Evolutionary conservation across 345 rosid species (phyloP), one percentile per base, ranked within the genome.

Genomic region (Luvunga scandens): DNA sequence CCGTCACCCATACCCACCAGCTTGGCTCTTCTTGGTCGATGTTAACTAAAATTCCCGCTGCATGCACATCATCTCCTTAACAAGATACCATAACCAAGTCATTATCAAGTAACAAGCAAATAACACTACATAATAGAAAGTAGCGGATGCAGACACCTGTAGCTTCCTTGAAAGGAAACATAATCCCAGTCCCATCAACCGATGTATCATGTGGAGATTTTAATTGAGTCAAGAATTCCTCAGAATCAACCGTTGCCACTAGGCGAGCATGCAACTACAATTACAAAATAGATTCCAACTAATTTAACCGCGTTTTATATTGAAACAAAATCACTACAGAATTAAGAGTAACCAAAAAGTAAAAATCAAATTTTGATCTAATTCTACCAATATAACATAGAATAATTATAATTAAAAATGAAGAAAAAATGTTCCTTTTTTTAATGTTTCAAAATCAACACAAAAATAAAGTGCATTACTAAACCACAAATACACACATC

Each of bases 1-100:
- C 95, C 3, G 94, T 89, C 55, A 95, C 99, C 90, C 97, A 92
- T 31, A 95, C 96, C 99, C 99, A 95, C 97, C 97, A 89, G 80
- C 99, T 93, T 30, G 98, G 99, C 56, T 93, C 92, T 75, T 92
- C 89, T 19, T 88, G 81, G 80, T 86, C 90, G 25, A 89, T 84
- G 38, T 91, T 92, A 45, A 95, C 82, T 53, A 92, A 85, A 79
- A 93, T 85, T 79, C 90, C 98, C 70, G 88, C 93, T 24, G 88
- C 88, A 65, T 84, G 82, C 78, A 89, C 66, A 87, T 92, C 98
- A 83, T 86, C 91, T 68, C 86, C 97, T 92, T 65, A 38, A 61
- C 73, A 64, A 75, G 62, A 36, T 65, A 72, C 53, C 19, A 34
- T 71, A 77, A 60, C 50, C 7, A 74, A 72, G 22, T 76, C 55